phyloP scores from a whole-genome alignment of 345 rosid species.

The Eutrema heterophyllum region DNA sequence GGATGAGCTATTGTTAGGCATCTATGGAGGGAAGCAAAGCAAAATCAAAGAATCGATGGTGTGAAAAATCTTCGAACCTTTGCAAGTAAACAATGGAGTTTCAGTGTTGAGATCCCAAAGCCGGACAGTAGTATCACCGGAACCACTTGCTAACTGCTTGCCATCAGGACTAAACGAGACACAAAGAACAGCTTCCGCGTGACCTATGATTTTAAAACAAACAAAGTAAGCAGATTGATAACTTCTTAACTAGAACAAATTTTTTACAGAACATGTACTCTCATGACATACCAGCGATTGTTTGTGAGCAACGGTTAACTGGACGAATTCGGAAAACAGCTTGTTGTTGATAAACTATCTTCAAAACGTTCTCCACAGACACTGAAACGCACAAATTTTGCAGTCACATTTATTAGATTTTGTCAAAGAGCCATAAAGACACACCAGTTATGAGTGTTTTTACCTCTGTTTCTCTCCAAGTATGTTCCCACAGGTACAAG shows the following conservation, averaged over 20 bases:
- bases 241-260: neutral
- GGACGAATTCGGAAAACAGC: constrained; percentile 93
- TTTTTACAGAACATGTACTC: neutral
- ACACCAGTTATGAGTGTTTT: neutral
- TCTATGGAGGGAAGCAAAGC: neutral
- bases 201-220: constrained; percentile 41
- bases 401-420: neutral
- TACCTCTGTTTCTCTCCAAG: constrained; percentile 82
- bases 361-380: constrained; percentile 87
- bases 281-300: constrained; percentile 65
- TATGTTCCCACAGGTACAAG: constrained; percentile 70
- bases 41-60: too few relatives aligned
- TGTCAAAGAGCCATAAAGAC: neutral
- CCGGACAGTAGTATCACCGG: constrained; percentile 93
- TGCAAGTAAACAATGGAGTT: constrained; percentile 89
- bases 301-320: constrained; percentile 78
- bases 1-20: neutral
- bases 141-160: constrained; percentile 88
- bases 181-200: constrained; percentile 82
- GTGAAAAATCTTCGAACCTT: constrained; percentile 42
- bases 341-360: constrained; percentile 93
- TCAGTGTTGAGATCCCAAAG: constrained; percentile 93
- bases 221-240: neutral
- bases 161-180: constrained; percentile 97
- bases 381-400: constrained; percentile 38